Base-by-base conservation (phyloP, 1,284 basidiomycete species). In the Ganoderma lingzhi region DNA sequence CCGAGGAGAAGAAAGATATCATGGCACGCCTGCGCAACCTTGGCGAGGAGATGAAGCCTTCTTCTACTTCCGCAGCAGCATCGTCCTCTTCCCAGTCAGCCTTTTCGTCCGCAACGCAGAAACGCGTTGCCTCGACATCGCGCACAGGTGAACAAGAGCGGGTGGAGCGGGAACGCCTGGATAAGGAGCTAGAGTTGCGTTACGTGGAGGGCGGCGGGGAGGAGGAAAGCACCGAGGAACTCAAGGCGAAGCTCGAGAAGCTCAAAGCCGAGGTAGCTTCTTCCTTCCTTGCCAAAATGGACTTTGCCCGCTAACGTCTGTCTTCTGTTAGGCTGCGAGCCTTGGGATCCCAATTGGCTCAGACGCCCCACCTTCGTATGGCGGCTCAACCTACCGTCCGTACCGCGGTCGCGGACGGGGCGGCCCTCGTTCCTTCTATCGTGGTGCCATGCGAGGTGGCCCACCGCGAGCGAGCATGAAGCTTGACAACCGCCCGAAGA, bases 401-500 rank as follows among this genome's bases (percentile, higher is more conserved):
- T 93, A 93, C 71, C 88, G 94, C n/a, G 93, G 88, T 10, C 85
- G 92, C 64, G 91, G 90, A 2, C 85, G 83, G 2, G 83, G 83
- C 53, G 78, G 82, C 6, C 82, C 93, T 35, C 64, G 71, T 10
- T 84, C 88, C 23, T 90, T 84, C 77, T 87, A 84, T 76, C 87
- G 90, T 55, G 91, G 91, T 65, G 86, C 83, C 23, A 85, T 85
- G 74, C 87, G 92, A 64, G 92, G 93, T 61, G 90, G 88, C 28
- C 83, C 87, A 45, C 84, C 88, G 17, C 84, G 90, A 63, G 82
- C 82, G 3, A 93, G 88, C 74, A 93, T 97, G 90, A 93, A 93
- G 74, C 88, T 98, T 32, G 96, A 98, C 81, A 96, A 97, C 76
- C 90, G 96, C 23, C 93, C 96, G 5, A 94, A 92, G 81, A 91